phyloP scores from a whole-genome alignment of 129 eudicot genomes.

The Tanacetum coccineum region DNA sequence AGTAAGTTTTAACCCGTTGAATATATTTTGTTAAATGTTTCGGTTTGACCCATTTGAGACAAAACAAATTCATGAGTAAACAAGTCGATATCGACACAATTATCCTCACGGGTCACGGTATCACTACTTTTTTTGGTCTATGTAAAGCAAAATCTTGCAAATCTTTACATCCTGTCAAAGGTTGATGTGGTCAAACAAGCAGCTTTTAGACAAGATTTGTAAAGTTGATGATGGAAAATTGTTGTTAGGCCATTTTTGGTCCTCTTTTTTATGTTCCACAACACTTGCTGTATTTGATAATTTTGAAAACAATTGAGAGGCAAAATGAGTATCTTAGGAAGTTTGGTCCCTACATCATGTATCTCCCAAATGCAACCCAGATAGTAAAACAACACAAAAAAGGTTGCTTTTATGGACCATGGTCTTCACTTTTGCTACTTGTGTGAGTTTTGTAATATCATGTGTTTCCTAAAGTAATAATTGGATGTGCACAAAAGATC shows the following conservation, averaged over 20 bases:
- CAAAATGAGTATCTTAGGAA: slow-evolving; percentile 25
- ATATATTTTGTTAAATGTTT: neutral
- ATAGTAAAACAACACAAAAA: slow-evolving; percentile 11
- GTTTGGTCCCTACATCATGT: slow-evolving; percentile 25
- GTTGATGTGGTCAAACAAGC: slow-evolving; percentile 15
- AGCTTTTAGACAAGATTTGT: slow-evolving; percentile 23
- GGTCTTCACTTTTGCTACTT: slow-evolving; percentile 22
- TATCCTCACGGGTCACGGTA: neutral
- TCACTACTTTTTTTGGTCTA: slow-evolving; percentile 2
- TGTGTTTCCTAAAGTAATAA: slow-evolving; percentile 20
- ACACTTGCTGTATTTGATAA: slow-evolving; percentile 12
- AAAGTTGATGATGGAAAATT: slow-evolving; percentile 15
- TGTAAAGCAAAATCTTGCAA: slow-evolving; percentile 26
- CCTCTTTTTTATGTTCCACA: slow-evolving; percentile 19
- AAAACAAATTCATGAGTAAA: neutral
- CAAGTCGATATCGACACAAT: neutral
- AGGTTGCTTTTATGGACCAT: slow-evolving; percentile 21
- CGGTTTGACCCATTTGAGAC: neutral
- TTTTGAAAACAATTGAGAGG: slow-evolving; percentile 2
- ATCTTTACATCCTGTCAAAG: slow-evolving; percentile 19
- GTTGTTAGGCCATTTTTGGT: slow-evolving; percentile 11
- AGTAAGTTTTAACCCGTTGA: neutral
- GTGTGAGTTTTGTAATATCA: slow-evolving; percentile 15
- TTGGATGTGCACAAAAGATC: slow-evolving; percentile 14
- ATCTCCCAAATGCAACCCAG: slow-evolving; percentile 19